Conservation (phyloP, 192 early-diverging fungal species). For the Phlyctochytrium arcticum region DNA sequence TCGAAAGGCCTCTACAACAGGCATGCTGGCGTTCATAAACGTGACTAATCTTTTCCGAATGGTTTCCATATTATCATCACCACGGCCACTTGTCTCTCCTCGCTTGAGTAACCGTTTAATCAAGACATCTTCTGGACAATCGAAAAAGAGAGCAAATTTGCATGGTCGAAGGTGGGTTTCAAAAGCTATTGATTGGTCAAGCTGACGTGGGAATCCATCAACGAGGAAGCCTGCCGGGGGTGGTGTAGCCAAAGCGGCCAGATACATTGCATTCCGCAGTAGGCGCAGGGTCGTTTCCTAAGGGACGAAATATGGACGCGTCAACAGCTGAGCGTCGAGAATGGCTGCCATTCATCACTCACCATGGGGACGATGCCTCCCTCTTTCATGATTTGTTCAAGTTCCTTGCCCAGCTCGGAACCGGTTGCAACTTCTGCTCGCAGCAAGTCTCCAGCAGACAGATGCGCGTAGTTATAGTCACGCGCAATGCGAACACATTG, state of each 20-base stretch:
- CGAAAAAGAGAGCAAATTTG: constrained; percentile 82
- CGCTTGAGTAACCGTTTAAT: constrained; percentile 83
- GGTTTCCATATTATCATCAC: constrained; percentile 90
- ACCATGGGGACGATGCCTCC: constrained; percentile 92
- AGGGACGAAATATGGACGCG: no score
- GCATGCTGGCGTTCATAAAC: constrained; percentile 78
- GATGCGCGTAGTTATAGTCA: constrained; percentile 88
- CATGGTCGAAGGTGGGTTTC: constrained; percentile 55
- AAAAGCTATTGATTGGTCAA: constrained; percentile 55
- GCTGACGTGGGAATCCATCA: constrained; percentile 62
- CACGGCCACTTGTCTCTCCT: constrained; percentile 83
- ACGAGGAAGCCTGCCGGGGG: constrained; percentile 47
- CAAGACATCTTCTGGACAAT: constrained; percentile 82
- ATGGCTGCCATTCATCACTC: no score
- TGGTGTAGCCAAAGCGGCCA: constrained; percentile 33
- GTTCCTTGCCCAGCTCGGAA: constrained; percentile 65
- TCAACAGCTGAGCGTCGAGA: no score
- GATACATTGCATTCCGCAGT: constrained; percentile 60
- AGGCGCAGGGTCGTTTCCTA: constrained; percentile 2
- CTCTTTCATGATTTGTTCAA: constrained; percentile 83
- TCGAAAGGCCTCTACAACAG: constrained; percentile 73
- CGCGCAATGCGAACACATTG: constrained; percentile 80
- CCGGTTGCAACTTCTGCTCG: constrained; percentile 74
- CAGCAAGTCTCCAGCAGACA: constrained; percentile 94
- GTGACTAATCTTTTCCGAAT: constrained; percentile 91